Evolutionary conservation across 169 alveolate species (phyloP).

Genomic region (Eimeria necatrix): DNA sequence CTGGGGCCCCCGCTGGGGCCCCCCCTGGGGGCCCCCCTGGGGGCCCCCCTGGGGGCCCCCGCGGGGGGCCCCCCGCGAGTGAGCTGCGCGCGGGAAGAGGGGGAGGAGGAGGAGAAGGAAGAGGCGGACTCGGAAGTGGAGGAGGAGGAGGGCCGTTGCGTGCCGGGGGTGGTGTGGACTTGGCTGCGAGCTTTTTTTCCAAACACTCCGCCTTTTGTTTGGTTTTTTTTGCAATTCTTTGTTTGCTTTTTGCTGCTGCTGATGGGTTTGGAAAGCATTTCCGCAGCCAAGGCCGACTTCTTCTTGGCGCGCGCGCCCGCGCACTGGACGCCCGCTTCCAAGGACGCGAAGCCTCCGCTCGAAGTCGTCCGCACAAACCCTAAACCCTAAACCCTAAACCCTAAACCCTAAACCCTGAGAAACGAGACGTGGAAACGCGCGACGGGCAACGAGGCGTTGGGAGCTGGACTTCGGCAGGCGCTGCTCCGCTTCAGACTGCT

Average conservation of each 20-base stretch:
- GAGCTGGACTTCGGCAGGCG: no score
- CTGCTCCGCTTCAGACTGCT: no score
- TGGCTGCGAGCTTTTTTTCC: slow-evolving; percentile 70
- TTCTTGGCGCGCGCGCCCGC: slow-evolving; percentile 64
- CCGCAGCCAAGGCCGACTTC: slow-evolving; percentile 54
- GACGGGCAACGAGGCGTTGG: background rate
- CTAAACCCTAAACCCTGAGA: background rate
- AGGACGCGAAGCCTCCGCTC: slow-evolving; percentile 61
- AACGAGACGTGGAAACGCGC: background rate
- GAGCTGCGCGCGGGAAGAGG: slow-evolving; percentile 1
- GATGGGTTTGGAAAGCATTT: slow-evolving; percentile 64
- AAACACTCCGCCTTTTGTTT: slow-evolving; percentile 69
- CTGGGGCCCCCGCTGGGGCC: slow-evolving; percentile 16
- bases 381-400: background rate
- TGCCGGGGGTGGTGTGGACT: background rate
- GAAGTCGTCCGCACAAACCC: slow-evolving; percentile 38
- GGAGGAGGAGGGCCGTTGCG: slow-evolving; percentile 63
- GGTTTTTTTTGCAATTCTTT: slow-evolving; percentile 40
- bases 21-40: background rate
- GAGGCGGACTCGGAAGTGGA: slow-evolving; percentile 36
- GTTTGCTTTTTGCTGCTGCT: slow-evolving; percentile 58
- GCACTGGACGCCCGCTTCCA: slow-evolving; percentile 58
- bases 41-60: background rate
- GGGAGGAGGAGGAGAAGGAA: slow-evolving; percentile 52
- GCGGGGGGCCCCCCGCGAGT: background rate